phyloP scores from a whole-genome alignment of 2,329 filamentous ascomycete genomes.

The Mycosphaerelloides madeirae region DNA sequence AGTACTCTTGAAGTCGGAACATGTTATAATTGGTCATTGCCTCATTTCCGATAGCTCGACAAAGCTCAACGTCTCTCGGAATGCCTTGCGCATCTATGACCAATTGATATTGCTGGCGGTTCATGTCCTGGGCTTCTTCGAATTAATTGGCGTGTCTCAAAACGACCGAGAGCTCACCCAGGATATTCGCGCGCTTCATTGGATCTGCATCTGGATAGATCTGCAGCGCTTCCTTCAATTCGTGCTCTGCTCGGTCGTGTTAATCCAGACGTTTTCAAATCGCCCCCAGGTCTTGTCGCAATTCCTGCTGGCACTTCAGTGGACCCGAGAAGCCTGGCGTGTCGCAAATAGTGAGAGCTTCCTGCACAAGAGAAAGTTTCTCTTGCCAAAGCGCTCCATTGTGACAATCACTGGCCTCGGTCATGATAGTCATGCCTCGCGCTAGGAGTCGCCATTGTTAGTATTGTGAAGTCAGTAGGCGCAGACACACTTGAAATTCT shows the following conservation, averaged over 20 bases:
- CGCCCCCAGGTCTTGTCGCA: not conserved
- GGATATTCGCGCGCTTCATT: not conserved
- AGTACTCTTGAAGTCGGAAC: not conserved
- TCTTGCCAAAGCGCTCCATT: not conserved
- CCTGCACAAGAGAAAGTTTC: not conserved
- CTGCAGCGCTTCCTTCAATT: not conserved
- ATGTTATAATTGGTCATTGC: not conserved
- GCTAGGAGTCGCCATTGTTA: no score
- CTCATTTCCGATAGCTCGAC: constrained; percentile 1
- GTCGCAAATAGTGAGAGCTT: not conserved
- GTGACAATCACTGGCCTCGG: not conserved
- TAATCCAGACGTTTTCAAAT: not conserved
- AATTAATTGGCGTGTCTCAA: not conserved
- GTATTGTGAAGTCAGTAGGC: no score
- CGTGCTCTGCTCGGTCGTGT: not conserved
- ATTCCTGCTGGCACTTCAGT: not conserved
- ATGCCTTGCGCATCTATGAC: not conserved
- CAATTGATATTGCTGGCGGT: not conserved
- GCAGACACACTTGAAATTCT: no score
- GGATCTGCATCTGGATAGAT: not conserved
- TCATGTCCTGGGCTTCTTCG: not conserved
- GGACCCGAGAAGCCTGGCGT: not conserved
- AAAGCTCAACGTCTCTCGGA: not conserved
- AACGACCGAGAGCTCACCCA: constrained; percentile 1
- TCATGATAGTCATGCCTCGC: no score